phyloP scores from a whole-genome alignment of 2,329 filamentous ascomycete species.

The Neofusicoccum cordaticola region DNA sequence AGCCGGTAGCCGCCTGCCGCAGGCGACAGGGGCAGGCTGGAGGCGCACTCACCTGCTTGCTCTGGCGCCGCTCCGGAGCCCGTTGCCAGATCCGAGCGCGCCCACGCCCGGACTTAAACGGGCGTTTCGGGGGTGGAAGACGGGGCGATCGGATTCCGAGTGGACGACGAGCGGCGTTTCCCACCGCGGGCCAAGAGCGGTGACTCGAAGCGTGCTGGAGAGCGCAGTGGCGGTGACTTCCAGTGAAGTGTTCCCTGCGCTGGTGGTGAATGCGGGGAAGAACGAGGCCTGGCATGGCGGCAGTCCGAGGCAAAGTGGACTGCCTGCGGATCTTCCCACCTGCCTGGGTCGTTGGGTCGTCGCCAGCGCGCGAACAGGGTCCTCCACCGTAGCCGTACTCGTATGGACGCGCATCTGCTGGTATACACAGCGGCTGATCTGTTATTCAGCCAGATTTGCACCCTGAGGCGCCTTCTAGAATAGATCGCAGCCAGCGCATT shows the following conservation, averaged over 20 bases:
- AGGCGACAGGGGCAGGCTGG: background rate
- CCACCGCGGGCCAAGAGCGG: slow-evolving; percentile 4
- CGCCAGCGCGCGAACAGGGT: background rate
- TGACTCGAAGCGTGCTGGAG: background rate
- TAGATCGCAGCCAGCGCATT: background rate
- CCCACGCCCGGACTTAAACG: background rate
- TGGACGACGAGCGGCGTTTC: background rate
- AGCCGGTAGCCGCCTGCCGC: background rate
- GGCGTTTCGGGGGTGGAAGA: slow-evolving; percentile 2
- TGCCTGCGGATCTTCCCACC: background rate
- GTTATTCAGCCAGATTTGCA: background rate
- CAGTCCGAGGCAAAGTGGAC: background rate
- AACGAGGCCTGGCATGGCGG: background rate
- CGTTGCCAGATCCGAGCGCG: background rate
- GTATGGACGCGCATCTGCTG: background rate
- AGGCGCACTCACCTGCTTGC: background rate
- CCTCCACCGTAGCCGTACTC: background rate
- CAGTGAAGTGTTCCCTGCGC: background rate
- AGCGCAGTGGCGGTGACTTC: background rate
- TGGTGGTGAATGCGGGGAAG: background rate
- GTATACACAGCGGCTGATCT: background rate
- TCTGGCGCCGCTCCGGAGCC: background rate
- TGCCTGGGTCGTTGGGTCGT: background rate
- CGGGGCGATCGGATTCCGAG: slow-evolving; percentile 7
- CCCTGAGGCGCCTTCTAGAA: slow-evolving; percentile 9